Evolutionary conservation across 441 rosid species (phyloP).

Genomic region (Aquilaria agallochum): DNA sequence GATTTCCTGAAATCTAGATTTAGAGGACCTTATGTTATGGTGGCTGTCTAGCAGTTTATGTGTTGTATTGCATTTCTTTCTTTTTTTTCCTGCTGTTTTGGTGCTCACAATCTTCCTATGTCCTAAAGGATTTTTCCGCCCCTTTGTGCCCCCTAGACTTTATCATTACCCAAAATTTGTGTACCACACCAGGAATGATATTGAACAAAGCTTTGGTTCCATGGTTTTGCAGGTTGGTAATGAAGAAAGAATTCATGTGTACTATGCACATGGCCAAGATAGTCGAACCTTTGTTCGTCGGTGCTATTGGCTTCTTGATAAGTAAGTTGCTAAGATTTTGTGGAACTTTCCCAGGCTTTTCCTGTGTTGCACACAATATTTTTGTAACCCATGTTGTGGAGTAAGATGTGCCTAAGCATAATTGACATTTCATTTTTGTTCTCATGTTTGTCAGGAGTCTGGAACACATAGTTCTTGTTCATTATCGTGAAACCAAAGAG

Average conservation of each 20-base stretch:
- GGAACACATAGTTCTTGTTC: slow-evolving; percentile 93
- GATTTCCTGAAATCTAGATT: no score
- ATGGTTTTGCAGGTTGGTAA: slow-evolving; percentile 58
- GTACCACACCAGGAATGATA: no score
- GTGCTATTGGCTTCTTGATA: slow-evolving; percentile 94
- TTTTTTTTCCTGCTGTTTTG: neutral
- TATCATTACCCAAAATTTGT: neutral
- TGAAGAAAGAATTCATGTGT: slow-evolving; percentile 94
- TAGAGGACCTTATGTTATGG: no score
- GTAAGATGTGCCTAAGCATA: neutral
- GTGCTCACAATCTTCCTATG: no score
- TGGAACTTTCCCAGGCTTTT: neutral
- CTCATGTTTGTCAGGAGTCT: slow-evolving; percentile 49
- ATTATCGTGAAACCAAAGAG: slow-evolving; percentile 92
- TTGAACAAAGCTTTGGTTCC: neutral
- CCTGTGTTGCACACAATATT: neutral
- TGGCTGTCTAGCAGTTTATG: neutral
- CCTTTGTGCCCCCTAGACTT: no score
- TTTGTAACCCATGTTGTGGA: neutral
- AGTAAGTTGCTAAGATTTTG: slow-evolving; percentile 36
- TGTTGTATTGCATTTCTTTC: neutral
- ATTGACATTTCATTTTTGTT: slow-evolving; percentile 1
- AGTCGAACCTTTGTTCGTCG: slow-evolving; percentile 85
- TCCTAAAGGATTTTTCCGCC: no score
- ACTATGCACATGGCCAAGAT: slow-evolving; percentile 90